These are phyloP conservation scores for Amborella trichopoda DNA, from an alignment of 164 flowering plant species.

Conservation along the genomic window DNA sequence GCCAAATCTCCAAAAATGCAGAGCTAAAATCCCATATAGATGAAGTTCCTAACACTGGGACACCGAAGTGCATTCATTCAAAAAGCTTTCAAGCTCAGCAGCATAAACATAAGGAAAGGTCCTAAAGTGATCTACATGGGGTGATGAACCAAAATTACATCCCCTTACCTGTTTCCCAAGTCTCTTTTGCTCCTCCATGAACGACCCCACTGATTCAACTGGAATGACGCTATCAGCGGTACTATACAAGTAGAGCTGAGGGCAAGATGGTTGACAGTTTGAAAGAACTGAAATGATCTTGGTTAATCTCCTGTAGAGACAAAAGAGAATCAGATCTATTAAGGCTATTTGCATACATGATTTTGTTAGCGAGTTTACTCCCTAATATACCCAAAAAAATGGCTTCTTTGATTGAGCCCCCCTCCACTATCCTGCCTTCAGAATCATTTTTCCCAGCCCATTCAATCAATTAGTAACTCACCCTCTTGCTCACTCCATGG, in stretches of 20 bases:
- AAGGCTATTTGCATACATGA: too few species aligned
- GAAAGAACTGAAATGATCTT: conserved; percentile 34
- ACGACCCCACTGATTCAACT: conserved; percentile 37
- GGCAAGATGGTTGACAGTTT: conserved; percentile 53
- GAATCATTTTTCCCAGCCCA: too few species aligned
- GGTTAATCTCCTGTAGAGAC: conserved; percentile 55
- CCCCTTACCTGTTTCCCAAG: conserved; percentile 43
- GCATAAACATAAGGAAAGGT: conserved; percentile 54
- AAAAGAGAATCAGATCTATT: too few species aligned
- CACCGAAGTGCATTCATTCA: conserved; percentile 35
- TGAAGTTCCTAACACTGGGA: too few species aligned
- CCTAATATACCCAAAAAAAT: too few species aligned
- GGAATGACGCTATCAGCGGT: conserved; percentile 80
- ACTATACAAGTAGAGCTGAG: conserved; percentile 90
- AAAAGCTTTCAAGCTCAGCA: conserved; percentile 34
- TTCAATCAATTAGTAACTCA: too few species aligned
- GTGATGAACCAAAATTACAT: conserved; percentile 57
- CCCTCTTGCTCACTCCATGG: too few species aligned
- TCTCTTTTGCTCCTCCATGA: conserved; percentile 43
- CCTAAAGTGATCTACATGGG: conserved; percentile 93
- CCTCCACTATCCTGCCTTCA: too few species aligned
- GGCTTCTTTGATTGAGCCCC: too few species aligned
- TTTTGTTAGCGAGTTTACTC: too few species aligned
- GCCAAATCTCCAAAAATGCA: too few species aligned
- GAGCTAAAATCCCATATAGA: too few species aligned